Evolutionary conservation across 306 rosid species (phyloP), one percentile per base, ranked within the genome.

Genomic region (Medicago ruthenica): DNA sequence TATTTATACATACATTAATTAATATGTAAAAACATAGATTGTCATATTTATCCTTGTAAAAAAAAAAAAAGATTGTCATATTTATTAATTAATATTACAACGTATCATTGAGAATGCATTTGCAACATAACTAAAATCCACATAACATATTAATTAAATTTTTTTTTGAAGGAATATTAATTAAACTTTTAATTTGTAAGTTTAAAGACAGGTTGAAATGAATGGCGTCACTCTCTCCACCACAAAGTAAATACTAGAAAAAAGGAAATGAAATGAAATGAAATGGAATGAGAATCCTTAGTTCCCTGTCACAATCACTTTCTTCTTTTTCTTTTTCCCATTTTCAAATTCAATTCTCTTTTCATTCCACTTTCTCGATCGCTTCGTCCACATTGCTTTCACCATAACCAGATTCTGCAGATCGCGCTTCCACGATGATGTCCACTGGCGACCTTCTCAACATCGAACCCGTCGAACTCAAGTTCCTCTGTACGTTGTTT

Each of bases 381-480:
- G 81, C 71, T 82, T 85, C 84, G 83, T 80, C n/a, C n/a, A n/a
- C 60, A 15, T 62, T 41, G 31, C 40, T 21, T 9, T 57, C 31
- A 4, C 31, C 31, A 27, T 27, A 27, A 27, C 31, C 63, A 67
- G 74, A 18, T 66, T 47, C 51, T 34, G 62, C 61, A 58, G 82
- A 67, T 58, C 76, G 50, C 72, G 31, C 53, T 71, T 58, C 64
- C 64, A 70, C 60, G 45, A 93, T 93, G 62, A 93, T 93, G 97
- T 89, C 89, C 86, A 89, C 90, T 7, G 96, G 93, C 14, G 98
- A 93, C 22, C 96, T 93, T 62, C 96, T 93, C 83, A 78, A 85
- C 87, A 88, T 93, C 86, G 91, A 89, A 45, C 98, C 98, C 70
- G 70, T 86, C 83, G 98, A 93, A 80, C 98, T 93, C 83, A 88